phyloP scores from a whole-genome alignment of 2,329 filamentous ascomycete species.

The Neophaeococcomyces mojaviensis region DNA sequence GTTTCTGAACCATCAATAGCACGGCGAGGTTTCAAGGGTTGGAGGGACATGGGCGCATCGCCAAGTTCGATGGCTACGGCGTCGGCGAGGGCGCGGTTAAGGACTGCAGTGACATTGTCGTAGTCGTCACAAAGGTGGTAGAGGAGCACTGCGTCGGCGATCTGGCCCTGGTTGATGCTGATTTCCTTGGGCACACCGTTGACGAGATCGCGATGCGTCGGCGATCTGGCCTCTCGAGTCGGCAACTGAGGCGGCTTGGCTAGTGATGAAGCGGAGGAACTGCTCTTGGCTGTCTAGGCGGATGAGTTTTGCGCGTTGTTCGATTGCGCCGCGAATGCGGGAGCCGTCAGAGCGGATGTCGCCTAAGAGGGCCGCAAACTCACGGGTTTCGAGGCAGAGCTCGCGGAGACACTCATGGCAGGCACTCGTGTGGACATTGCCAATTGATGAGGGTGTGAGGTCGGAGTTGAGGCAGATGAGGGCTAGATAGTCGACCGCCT shows the following conservation, averaged over 20 bases:
- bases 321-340: conserved; percentile 78
- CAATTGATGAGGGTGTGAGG: conserved; percentile 59
- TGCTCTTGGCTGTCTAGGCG: conserved; percentile 71
- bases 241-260: conserved; percentile 83
- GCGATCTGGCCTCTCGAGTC: conserved; percentile 74
- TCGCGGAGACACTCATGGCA: conserved; percentile 92
- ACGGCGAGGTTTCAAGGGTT: conserved; percentile 67
- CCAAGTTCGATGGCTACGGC: conserved; percentile 80
- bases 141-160: conserved; percentile 85
- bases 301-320: conserved; percentile 75
- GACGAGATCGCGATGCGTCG: no score
- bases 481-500: conserved; percentile 86
- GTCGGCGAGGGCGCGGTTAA: conserved; percentile 85
- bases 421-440: conserved; percentile 67
- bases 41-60: conserved; percentile 67
- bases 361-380: conserved; percentile 88
- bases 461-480: conserved; percentile 89
- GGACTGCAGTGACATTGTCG: conserved; percentile 82
- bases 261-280: conserved; percentile 84
- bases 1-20: conserved; percentile 24
- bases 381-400: conserved; percentile 89
- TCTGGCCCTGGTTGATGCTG: conserved; percentile 33
- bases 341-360: conserved; percentile 82
- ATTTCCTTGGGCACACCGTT: no score
- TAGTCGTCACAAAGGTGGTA: conserved; percentile 95